Evolutionary conservation across 208 protist genomes (phyloP), one percentile per base, ranked within the genome.

Genomic region (Herpetomonas samuelpessoai): DNA sequence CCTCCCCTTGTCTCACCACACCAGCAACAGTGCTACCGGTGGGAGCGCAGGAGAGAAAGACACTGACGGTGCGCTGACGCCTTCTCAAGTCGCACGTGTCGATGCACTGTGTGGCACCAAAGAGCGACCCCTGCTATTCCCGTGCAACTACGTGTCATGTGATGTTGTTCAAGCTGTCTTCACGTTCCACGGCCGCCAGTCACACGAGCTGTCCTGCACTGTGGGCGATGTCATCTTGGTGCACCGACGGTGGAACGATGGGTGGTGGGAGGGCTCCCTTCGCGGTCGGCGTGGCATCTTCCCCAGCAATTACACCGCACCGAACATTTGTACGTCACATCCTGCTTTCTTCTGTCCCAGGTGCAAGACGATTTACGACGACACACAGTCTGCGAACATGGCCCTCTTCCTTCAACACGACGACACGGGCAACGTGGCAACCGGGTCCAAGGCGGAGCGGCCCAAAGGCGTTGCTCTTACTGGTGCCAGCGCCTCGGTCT

Each of bases 261-360:
- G 88, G 45, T 94, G 88, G 88, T 94, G 85, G 88, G 88, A 94
- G 55, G 88, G 88, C 25, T 77, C 79, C 7, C 50, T 87, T 52
- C 63, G 68, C 26, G 70, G 67, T 12, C 65, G 66, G 22, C 79
- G 80, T n/a, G 88, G 88, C 30, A 87, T 92, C 55, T 94, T 94
- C 44, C 88, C 88, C 22, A 91, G 83, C 68, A 92, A 91, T 68
- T 90, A 90, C 65, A 92, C 84, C n/a, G 44, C 84, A 0, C 82
- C 81, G 9, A 94, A 94, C 62, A 59, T 71, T 21, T 54, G 53
- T 38, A 87, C 82, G 24, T 81, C 74, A 16, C 26, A 39, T 16
- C 79, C 82, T 12, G 75, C 67, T 1, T 72, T 91, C 38, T 92
- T 94, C 65, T 94, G 88, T 54, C 54, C 71, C 3, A 52, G 44